Evolutionary conservation across 2,329 filamentous ascomycete species (phyloP), one percentile per base, ranked within the genome.

Genomic region (Aciculosporium take): DNA sequence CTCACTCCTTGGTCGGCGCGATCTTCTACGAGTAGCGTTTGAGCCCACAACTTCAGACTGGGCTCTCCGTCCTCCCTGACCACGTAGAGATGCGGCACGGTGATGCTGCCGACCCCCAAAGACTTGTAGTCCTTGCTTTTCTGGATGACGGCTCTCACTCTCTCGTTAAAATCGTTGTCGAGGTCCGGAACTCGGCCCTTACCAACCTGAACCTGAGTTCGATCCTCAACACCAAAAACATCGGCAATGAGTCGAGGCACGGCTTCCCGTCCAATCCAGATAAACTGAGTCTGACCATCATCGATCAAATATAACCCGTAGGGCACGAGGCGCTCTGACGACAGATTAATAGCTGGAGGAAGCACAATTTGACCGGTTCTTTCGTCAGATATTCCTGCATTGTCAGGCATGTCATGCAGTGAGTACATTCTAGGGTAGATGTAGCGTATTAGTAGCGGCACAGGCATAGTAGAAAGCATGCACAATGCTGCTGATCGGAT

Each of bases 301-400:
- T 98, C 91, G 53, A 98, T 91, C 44, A 98, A 74, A 62, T 98
- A 98, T 15, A 98, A 68, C 23, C 91, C 91, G 56, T 93, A 94
- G 1, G 87, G 76, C 3, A 86, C 84, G 38, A 98, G 74, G 36
- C 83, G 77, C 60, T 89, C 86, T 1, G 88, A 94, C 3, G 86
- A 87, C 44, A 96, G 72, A 60, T 95, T 95, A 54, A 85, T 56
- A 0, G 84, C 71, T 4, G 84, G 85, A 20, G 91, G 91, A 41
- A 98, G 77, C 38, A 85, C 72, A 48, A 94, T 95, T 54, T 93
- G 84, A 53, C 86, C 88, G 2, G 85, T 94, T 56, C 84, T 76
- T 25, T 81, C 75, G 52, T 96, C 84, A 1, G 87, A 85, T 24
- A 87, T 70, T 43, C 91, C 91, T 6, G 87, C 87, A 51, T 82